These are phyloP conservation scores for Drechslerella stenobrocha DNA, from an alignment of 2,329 filamentous ascomycete genomes.

Conservation along the genomic window DNA sequence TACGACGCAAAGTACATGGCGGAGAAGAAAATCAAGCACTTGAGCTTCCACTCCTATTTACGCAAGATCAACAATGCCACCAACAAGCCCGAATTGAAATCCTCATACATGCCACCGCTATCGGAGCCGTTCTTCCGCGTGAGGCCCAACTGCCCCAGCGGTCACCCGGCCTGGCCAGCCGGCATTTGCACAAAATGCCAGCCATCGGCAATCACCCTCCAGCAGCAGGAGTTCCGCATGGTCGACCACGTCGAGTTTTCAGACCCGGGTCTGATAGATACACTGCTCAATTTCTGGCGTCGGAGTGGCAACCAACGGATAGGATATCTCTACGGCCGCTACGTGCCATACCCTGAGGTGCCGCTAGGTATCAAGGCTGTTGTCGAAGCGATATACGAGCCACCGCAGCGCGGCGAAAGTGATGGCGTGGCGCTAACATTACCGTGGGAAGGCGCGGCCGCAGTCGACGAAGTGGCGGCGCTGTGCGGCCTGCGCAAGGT, in stretches of 20 bases:
- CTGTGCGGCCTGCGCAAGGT: conserved; percentile 84
- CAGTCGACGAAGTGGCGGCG: conserved; percentile 76
- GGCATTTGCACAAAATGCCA: conserved; percentile 99
- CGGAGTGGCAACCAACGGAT: conserved; percentile 79
- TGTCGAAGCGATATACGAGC: conserved; percentile 95
- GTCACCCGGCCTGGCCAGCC: conserved; percentile 89
- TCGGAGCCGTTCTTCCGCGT: conserved; percentile 92
- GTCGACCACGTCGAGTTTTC: conserved; percentile 98
- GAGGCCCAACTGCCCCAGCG: conserved; percentile 82
- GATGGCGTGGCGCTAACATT: conserved; percentile 79
- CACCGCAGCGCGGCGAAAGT: conserved; percentile 82
- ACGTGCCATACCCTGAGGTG: conserved; percentile 87
- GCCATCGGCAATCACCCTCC: conserved; percentile 91
- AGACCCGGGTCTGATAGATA: conserved; percentile 78
- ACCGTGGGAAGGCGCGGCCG: conserved; percentile 83
- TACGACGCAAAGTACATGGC: conserved; percentile 85
- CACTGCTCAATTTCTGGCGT: conserved; percentile 90
- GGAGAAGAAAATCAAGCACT: conserved; percentile 98
- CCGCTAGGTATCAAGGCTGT: conserved; percentile 93
- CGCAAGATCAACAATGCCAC: conserved; percentile 94
- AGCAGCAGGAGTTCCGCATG: conserved; percentile 92
- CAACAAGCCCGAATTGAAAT: conserved; percentile 91
- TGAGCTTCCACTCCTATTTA: conserved; percentile 92
- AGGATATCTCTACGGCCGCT: conserved; percentile 87
- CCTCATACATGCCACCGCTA: conserved; percentile 92